A percentile compares a stretch with the other conserved stretches of the same genome.
Evolutionary conservation across 768 basidiomycete genomes (phyloP).

Genomic region (Hysterangium stoloniferum): DNA sequence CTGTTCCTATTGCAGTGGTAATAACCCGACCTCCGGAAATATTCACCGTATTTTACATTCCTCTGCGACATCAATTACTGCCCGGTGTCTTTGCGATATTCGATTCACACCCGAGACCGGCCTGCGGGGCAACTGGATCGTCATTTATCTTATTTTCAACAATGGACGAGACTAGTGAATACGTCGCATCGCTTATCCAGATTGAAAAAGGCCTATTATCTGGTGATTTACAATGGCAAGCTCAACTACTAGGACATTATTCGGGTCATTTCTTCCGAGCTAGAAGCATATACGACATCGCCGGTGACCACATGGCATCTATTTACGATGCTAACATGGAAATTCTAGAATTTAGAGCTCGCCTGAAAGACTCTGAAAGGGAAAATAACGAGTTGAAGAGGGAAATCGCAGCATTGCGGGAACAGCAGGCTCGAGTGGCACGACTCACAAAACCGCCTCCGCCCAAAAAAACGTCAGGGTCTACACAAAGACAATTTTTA

Average conservation of each 20-base stretch:
- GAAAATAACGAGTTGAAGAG: neutral
- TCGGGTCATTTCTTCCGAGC: constrained; percentile 51
- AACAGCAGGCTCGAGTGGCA: neutral
- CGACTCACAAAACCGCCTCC: neutral
- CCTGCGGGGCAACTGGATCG: constrained; percentile 48
- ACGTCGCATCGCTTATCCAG: constrained; percentile 40
- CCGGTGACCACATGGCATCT: constrained; percentile 24
- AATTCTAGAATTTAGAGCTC: constrained; percentile 35
- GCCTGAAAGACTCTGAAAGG: constrained; percentile 24
- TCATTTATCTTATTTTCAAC: constrained; percentile 49
- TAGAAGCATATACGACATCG: constrained; percentile 16
- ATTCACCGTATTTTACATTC: constrained; percentile 41
- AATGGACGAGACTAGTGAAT: constrained; percentile 33
- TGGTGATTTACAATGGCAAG: constrained; percentile 53
- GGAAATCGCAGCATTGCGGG: neutral
- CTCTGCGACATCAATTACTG: constrained; percentile 20
- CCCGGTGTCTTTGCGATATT: constrained; percentile 48
- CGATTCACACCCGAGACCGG: constrained; percentile 57
- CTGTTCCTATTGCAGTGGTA: constrained; percentile 33
- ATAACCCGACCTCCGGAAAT: constrained; percentile 72
- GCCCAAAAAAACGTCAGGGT: too few species aligned
- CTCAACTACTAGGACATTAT: constrained; percentile 51
- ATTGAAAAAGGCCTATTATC: constrained; percentile 38
- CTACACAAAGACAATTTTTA: too few species aligned
- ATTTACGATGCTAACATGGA: constrained; percentile 44